Evolutionary conservation across 805 yeast genomes (phyloP).

Genomic region (Metschnikowia hibisci): DNA sequence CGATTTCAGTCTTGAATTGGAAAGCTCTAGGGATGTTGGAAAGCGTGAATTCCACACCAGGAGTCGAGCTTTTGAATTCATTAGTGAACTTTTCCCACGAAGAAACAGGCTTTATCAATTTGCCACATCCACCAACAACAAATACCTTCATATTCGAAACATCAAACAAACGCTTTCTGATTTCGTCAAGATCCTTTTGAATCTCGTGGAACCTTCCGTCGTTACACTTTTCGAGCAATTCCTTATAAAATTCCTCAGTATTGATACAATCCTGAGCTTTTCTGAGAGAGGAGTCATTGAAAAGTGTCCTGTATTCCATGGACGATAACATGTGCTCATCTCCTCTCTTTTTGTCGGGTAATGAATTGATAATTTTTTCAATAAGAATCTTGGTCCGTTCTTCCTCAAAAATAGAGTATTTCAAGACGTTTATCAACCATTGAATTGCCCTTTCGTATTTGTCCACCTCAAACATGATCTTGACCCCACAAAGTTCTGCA

Average conservation of each 20-base stretch:
- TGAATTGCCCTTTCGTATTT: slow-evolving; percentile 67
- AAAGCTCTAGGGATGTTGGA: slow-evolving; percentile 49
- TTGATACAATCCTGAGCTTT: slow-evolving; percentile 62
- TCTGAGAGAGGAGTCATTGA: slow-evolving; percentile 57
- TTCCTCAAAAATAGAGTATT: slow-evolving; percentile 66
- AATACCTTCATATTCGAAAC: slow-evolving; percentile 61
- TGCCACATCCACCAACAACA: slow-evolving; percentile 63
- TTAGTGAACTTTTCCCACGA: slow-evolving; percentile 48
- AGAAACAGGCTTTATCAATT: slow-evolving; percentile 52
- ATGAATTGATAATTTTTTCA: slow-evolving; percentile 54
- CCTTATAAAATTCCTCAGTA: slow-evolving; percentile 55
- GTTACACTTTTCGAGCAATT: slow-evolving; percentile 44
- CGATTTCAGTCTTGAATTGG: slow-evolving; percentile 52
- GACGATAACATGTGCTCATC: slow-evolving; percentile 66
- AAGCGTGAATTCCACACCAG: slow-evolving; percentile 13
- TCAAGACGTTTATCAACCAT: slow-evolving; percentile 70
- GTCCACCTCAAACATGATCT: slow-evolving; percentile 53
- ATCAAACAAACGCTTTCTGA: slow-evolving; percentile 51
- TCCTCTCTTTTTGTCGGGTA: slow-evolving; percentile 61
- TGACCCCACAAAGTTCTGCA: slow-evolving; percentile 62
- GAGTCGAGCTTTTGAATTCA: slow-evolving; percentile 12
- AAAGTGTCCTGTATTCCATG: slow-evolving; percentile 49
- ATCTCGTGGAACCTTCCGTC: slow-evolving; percentile 50
- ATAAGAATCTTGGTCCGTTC: slow-evolving; percentile 63
- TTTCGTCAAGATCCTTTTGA: slow-evolving; percentile 45